These are phyloP conservation scores for Claviceps paspali DNA, from an alignment of 2,329 filamentous ascomycete genomes.

Conservation along the genomic window DNA sequence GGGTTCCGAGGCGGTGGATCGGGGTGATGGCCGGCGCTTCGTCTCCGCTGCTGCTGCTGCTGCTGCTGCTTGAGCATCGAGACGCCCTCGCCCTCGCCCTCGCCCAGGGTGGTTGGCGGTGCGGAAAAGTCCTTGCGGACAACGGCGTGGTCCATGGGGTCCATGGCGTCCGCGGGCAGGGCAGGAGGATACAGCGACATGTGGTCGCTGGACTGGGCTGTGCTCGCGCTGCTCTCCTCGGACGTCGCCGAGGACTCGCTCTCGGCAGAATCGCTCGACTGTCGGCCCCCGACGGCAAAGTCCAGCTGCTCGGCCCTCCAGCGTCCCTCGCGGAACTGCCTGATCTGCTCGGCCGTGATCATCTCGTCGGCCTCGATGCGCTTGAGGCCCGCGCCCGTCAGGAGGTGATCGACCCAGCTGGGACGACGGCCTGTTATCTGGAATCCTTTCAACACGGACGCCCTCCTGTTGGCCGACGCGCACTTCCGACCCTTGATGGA, in stretches of 20 bases:
- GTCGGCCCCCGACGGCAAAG: not conserved
- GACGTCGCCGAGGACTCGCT: not conserved
- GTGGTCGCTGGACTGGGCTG: not conserved
- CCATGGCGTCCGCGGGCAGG: not conserved
- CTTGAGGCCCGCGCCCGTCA: slow-evolving; percentile 38
- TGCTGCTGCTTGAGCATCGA: not conserved
- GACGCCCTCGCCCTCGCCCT: not conserved
- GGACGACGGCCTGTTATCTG: slow-evolving; percentile 13
- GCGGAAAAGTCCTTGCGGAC: slow-evolving; percentile 2
- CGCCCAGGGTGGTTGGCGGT: not conserved
- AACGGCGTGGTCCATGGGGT: slow-evolving; percentile 2
- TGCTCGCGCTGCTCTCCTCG: not conserved
- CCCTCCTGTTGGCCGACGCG: not conserved
- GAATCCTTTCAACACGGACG: not conserved
- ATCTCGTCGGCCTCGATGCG: slow-evolving; percentile 44
- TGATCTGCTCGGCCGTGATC: slow-evolving; percentile 8
- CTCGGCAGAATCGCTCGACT: slow-evolving; percentile 1
- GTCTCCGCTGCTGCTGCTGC: not conserved
- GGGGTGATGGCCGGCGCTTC: slow-evolving; percentile 11
- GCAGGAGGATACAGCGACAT: not conserved
- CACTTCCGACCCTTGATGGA: not conserved
- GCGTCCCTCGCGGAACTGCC: not conserved
- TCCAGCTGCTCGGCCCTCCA: not conserved
- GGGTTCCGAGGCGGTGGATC: slow-evolving; percentile 2
- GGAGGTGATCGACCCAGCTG: slow-evolving; percentile 41